These are phyloP conservation scores for Scytalidium lignicola DNA, from an alignment of 2,329 filamentous ascomycete species.

Conservation along the genomic window DNA sequence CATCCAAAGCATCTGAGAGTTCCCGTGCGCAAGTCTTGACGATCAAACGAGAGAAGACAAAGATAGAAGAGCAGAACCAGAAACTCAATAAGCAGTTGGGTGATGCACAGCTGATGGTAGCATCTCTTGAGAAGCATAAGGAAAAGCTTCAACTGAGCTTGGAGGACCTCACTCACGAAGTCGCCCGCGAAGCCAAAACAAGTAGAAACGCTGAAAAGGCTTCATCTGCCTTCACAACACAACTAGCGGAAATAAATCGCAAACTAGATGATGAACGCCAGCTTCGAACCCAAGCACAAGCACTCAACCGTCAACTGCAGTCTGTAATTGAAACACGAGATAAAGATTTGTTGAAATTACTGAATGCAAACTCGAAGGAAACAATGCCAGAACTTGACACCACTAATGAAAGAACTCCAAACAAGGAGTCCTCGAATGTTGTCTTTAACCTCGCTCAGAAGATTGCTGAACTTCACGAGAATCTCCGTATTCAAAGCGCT, in stretches of 20 bases:
- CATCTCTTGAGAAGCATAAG: slow-evolving; percentile 85
- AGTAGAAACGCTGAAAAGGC: slow-evolving; percentile 87
- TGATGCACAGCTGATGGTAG: slow-evolving; percentile 76
- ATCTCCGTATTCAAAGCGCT: slow-evolving; percentile 76
- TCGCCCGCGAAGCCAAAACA: slow-evolving; percentile 82
- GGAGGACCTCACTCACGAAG: slow-evolving; percentile 89
- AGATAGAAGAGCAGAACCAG: slow-evolving; percentile 75
- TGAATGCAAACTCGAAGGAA: slow-evolving; percentile 62
- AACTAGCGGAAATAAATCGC: slow-evolving; percentile 83
- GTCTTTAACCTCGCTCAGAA: slow-evolving; percentile 83
- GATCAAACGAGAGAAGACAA: slow-evolving; percentile 77
- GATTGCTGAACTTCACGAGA: slow-evolving; percentile 83
- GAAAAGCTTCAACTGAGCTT: slow-evolving; percentile 85
- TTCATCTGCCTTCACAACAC: slow-evolving; percentile 71
- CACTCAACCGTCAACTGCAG: slow-evolving; percentile 78
- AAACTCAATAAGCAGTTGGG: slow-evolving; percentile 79
- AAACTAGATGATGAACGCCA: slow-evolving; percentile 89
- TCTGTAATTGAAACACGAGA: slow-evolving; percentile 72
- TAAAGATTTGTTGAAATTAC: slow-evolving; percentile 77
- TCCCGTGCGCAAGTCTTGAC: slow-evolving; percentile 71
- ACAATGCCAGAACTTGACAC: slow-evolving; percentile 49
- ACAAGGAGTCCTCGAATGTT: slow-evolving; percentile 41
- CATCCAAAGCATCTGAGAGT: slow-evolving; percentile 77
- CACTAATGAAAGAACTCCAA: slow-evolving; percentile 54
- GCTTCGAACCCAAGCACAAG: slow-evolving; percentile 76